Evolutionary conservation across 805 yeast genomes (phyloP).

Genomic region (Pichia exigua): DNA sequence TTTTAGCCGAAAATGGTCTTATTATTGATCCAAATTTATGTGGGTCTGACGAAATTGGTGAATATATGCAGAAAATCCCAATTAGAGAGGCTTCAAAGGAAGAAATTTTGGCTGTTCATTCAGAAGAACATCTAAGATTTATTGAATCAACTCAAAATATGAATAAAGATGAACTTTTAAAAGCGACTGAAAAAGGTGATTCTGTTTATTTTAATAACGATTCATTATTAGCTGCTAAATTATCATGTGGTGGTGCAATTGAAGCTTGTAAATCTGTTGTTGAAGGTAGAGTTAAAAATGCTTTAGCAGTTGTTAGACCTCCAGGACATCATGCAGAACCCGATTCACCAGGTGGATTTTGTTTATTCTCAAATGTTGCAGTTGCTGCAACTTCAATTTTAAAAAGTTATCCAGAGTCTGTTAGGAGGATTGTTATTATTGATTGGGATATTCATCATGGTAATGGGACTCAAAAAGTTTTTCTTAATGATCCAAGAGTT

Average conservation of each 20-base stretch:
- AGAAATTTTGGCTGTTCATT: slow-evolving; percentile 82
- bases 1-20: slow-evolving; percentile 88
- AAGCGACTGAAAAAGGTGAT: slow-evolving; percentile 86
- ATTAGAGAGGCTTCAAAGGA: slow-evolving; percentile 82
- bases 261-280: slow-evolving; percentile 95
- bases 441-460: slow-evolving; percentile 99
- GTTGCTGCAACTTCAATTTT: slow-evolving; percentile 88
- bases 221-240: slow-evolving; percentile 74
- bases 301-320: slow-evolving; percentile 92
- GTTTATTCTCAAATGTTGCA: slow-evolving; percentile 92
- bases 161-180: slow-evolving; percentile 67
- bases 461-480: slow-evolving; percentile 94
- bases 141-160: slow-evolving; percentile 69
- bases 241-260: slow-evolving; percentile 94
- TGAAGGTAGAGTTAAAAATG: slow-evolving; percentile 84
- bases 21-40: slow-evolving; percentile 70
- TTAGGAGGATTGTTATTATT: slow-evolving; percentile 69
- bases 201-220: slow-evolving; percentile 93
- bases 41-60: slow-evolving; percentile 71
- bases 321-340: slow-evolving; percentile 99
- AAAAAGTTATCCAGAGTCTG: slow-evolving; percentile 79
- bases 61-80: slow-evolving; percentile 80
- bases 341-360: slow-evolving; percentile 93
- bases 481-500: slow-evolving; percentile 82
- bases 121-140: slow-evolving; percentile 68